Evolutionary conservation across 805 yeast species (phyloP).

Genomic region (Kluyveromyces lactis): DNA sequence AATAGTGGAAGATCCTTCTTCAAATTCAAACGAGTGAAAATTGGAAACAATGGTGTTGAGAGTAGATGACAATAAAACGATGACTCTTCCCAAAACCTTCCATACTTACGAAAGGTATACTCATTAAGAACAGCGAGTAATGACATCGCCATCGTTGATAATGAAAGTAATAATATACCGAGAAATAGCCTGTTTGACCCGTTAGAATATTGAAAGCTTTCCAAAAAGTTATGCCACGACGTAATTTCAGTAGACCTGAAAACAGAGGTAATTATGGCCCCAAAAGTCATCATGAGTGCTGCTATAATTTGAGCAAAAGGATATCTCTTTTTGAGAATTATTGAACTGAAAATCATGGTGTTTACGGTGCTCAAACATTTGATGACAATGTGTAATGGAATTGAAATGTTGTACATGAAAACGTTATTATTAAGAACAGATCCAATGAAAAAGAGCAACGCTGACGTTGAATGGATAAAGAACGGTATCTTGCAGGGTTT

Average conservation of each 20-base stretch:
- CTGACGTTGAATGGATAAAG: constrained; percentile 37
- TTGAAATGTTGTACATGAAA: constrained; percentile 46
- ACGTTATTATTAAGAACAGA: constrained; percentile 51
- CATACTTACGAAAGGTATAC: constrained; percentile 38
- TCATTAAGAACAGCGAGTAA: constrained; percentile 52
- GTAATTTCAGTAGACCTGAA: constrained; percentile 24
- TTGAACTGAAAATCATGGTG: constrained; percentile 48
- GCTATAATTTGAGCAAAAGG: constrained; percentile 38
- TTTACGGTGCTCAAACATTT: constrained; percentile 56
- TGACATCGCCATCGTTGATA: constrained; percentile 34
- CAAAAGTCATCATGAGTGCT: constrained; percentile 44
- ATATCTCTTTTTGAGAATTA: constrained; percentile 40
- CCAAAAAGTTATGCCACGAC: not conserved
- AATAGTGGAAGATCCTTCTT: not conserved
- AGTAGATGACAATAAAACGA: constrained; percentile 53
- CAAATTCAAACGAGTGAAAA: constrained; percentile 10
- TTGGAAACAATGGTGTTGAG: constrained; percentile 44
- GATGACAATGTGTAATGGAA: constrained; percentile 60
- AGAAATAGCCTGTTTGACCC: not conserved
- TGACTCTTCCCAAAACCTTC: constrained; percentile 56
- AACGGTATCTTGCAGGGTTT: constrained; percentile 34
- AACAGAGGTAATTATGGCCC: constrained; percentile 40
- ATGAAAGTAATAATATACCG: not conserved
- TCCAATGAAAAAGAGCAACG: constrained; percentile 41
- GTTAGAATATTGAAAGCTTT: not conserved